Evolutionary conservation across 2,329 filamentous ascomycete species (phyloP), one percentile per base, ranked within the genome.

Genomic region (Arthrobotrys musiformis): DNA sequence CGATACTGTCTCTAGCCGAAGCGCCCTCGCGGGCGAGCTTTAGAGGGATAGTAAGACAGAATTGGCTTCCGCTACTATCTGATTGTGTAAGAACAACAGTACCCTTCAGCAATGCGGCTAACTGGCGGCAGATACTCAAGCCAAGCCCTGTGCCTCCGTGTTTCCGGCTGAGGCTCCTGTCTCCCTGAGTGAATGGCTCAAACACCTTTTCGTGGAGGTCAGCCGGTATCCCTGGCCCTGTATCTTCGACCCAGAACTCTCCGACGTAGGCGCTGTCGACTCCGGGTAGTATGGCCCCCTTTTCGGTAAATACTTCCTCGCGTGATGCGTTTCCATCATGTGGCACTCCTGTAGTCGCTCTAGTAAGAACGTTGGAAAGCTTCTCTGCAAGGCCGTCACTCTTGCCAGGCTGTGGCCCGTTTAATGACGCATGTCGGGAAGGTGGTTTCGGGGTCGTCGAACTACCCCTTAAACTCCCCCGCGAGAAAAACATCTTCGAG

Each of bases 161-260:
- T 81, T 95, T 95, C 83, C 93, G 96, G 85, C 92, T 96, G 15
- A 97, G 85, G 0, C 93, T 92, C 0, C 95, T 85, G 82, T 97
- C 93, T n/a, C 92, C 94, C 83, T 97, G 94, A 0, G 97, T 92
- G 81, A 97, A 97, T 0, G 94, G 94, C 82, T 97, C 94, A 82
- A 97, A 97, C 8, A 97, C 93, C 79, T 90, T 90, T 70, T 92
- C 86, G 80, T 93, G 93, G 83, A 96, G 88, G 79, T 91, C 85
- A 5, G 90, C 88, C 0, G 93, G 89, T 69, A 97, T 97, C 28
- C 94, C 94, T 0, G 93, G 93, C 0, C 94, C 94, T 0, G 90
- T 94, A 80, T 97, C 94, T 82, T 93, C 88, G 0, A 97, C 93
- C 82, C 96, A 92, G 77, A 97, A 97, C 81, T 96, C 92, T 80